Evolutionary conservation across 1,284 basidiomycete genomes (phyloP).

Genomic region (Leucoagaricus sp.): DNA sequence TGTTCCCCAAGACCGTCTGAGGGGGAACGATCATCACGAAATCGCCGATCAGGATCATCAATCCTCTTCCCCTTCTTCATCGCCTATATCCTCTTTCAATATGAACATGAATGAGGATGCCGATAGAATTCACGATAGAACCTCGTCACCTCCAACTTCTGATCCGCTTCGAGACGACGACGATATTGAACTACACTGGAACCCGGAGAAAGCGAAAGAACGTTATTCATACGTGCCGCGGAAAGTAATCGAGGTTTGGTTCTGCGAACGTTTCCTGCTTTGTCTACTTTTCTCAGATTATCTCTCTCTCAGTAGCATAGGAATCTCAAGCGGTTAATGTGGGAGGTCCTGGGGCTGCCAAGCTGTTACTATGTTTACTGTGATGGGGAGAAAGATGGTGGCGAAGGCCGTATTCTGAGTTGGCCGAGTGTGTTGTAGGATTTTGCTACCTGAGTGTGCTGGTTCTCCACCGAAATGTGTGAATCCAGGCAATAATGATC

Average conservation of each 20-base stretch:
- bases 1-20: no score
- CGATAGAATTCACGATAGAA: not conserved
- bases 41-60: not conserved
- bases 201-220: not conserved
- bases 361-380: constrained; percentile 8
- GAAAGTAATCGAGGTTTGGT: constrained; percentile 6
- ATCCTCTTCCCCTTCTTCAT: constrained; percentile 4
- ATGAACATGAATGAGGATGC: not conserved
- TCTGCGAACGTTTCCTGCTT: not conserved
- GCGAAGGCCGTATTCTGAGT: not conserved
- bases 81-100: not conserved
- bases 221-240: not conserved
- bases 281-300: not conserved
- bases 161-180: not conserved
- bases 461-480: no score
- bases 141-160: constrained; percentile 11
- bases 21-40: no score
- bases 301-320: constrained; percentile 5
- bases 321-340: not conserved
- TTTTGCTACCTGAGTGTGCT: no score
- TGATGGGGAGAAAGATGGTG: not conserved
- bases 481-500: no score
- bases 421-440: no score
- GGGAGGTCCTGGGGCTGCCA: constrained; percentile 5
- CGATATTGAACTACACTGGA: not conserved